Percentiles rank a stretch among this genome's conserved stretches.
Conservation (phyloP, 2,329 filamentous ascomycete species). For the Aureobasidium namibiae region DNA sequence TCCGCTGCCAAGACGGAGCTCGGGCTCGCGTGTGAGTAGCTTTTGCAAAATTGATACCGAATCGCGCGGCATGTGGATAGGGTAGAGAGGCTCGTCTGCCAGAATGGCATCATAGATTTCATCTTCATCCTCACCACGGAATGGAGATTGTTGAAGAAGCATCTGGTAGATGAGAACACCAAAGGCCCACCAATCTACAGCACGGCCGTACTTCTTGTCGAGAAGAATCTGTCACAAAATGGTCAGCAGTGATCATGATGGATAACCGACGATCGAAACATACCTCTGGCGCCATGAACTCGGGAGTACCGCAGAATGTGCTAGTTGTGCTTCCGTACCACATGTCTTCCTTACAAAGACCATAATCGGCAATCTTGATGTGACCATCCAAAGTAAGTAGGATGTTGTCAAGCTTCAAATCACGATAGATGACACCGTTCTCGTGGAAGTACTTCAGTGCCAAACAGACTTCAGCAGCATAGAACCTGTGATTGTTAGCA, state of each 20-base stretch:
- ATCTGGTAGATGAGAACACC: constrained; percentile 99
- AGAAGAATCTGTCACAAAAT: constrained; percentile 66
- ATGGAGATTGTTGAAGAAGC: constrained; percentile 96
- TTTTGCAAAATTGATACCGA: constrained; percentile 97
- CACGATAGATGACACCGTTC: constrained; percentile 94
- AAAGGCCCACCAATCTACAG: constrained; percentile 99
- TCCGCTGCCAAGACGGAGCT: constrained; percentile 83
- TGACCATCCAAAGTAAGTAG: constrained; percentile 89
- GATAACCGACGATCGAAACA: constrained; percentile 8
- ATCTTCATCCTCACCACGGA: constrained; percentile 97
- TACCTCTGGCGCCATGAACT: constrained; percentile 98
- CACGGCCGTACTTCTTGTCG: constrained; percentile 95
- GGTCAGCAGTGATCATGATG: constrained; percentile 20
- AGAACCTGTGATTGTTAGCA: constrained; percentile 56
- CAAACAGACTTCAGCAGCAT: constrained; percentile 92
- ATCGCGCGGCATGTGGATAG: constrained; percentile 97
- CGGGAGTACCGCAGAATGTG: constrained; percentile 98
- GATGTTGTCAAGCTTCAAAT: constrained; percentile 79
- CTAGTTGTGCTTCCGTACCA: constrained; percentile 96
- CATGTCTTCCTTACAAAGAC: constrained; percentile 99
- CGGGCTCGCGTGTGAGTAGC: constrained; percentile 88
- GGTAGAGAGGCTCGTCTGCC: constrained; percentile 92
- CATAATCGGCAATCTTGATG: constrained; percentile 98
- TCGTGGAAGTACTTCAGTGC: constrained; percentile 99
- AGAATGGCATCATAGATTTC: constrained; percentile 99